A percentile compares a stretch with the other conserved stretches of the same genome.
Conservation (phyloP, 2,329 filamentous ascomycete species). For the Xylariaceae sp. region DNA sequence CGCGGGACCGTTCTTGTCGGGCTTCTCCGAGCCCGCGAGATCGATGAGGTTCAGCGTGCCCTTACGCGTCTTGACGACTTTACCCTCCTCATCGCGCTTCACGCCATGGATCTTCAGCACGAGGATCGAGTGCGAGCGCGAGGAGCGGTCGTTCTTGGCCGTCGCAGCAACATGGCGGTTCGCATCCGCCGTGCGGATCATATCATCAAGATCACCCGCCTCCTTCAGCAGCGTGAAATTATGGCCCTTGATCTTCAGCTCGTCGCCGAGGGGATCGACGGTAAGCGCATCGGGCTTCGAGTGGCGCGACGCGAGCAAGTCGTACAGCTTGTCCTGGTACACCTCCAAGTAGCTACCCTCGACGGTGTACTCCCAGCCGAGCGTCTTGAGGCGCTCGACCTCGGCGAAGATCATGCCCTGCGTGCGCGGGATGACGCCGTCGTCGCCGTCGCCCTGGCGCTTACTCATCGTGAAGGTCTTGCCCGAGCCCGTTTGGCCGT, state of each 20-base stretch:
- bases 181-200: slow-evolving; percentile 72
- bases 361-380: slow-evolving; percentile 93
- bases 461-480: slow-evolving; percentile 87
- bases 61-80: slow-evolving; percentile 67
- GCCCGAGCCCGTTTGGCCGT: slow-evolving; percentile 93
- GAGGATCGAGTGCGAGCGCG: slow-evolving; percentile 92
- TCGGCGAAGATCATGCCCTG: slow-evolving; percentile 92
- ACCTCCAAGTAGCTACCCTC: slow-evolving; percentile 95
- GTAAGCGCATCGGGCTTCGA: slow-evolving; percentile 64
- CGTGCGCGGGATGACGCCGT: slow-evolving; percentile 93
- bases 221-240: slow-evolving; percentile 58
- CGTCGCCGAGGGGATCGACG: slow-evolving; percentile 30
- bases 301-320: slow-evolving; percentile 62
- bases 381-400: slow-evolving; percentile 74
- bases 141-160: slow-evolving; percentile 94
- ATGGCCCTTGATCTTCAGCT: slow-evolving; percentile 31
- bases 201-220: slow-evolving; percentile 70
- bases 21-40: slow-evolving; percentile 88
- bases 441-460: slow-evolving; percentile 53
- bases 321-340: slow-evolving; percentile 96
- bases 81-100: slow-evolving; percentile 57
- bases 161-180: slow-evolving; percentile 93
- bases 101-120: slow-evolving; percentile 72
- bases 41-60: slow-evolving; percentile 95
- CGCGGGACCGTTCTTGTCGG: slow-evolving; percentile 62